Base-by-base conservation (phyloP, 768 basidiomycete genomes). In the Tylopilus cervinicoccineus region DNA sequence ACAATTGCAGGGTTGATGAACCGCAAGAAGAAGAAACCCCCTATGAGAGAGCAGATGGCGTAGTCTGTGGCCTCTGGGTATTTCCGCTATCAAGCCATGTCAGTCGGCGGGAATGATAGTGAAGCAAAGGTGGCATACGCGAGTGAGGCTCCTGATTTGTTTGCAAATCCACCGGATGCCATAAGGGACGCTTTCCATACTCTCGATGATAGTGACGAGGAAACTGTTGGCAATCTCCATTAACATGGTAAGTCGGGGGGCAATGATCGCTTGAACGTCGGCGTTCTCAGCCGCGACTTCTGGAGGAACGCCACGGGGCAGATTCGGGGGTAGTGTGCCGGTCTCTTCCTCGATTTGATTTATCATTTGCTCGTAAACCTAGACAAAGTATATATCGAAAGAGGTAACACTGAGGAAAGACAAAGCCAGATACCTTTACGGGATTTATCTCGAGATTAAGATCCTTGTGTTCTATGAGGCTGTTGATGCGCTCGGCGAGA, bases 131-230 rank as follows among this genome's bases (percentile, higher is more conserved):
- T 32, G 38, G 71, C 82, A 48, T 58, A 97, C 95, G 73, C 92
- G 78, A 42, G 95, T 98, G 64, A 99, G 70, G 74, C 93, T 95
- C 53, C 93, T 76, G 64, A 99, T 99, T 70, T 99, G 96, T 70
- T 99, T 99, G 73, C 96, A 99, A 64, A 99, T 99, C 96, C 96
- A 99, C 56, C 96, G 80, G 54, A 99, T 99, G 60, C 96, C 96
- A 62, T 99, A 99, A 23, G 96, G 96, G 13, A 98, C 96, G 59
- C 88, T 93, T 60, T 99, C 96, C 84, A 97, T 84, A 54, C 91
- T 93, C 54, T 97, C 95, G 60, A 99, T 98, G 62, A 99, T 99
- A 9, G 96, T 99, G 28, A 92, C 76, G 50, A 99, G 75, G 73
- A 99, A 98, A 61, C 88, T 91, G 62, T 98, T 98, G 40, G 96